Base-by-base conservation (phyloP, 331 rosid genomes). In the Prunus yedoensis region DNA sequence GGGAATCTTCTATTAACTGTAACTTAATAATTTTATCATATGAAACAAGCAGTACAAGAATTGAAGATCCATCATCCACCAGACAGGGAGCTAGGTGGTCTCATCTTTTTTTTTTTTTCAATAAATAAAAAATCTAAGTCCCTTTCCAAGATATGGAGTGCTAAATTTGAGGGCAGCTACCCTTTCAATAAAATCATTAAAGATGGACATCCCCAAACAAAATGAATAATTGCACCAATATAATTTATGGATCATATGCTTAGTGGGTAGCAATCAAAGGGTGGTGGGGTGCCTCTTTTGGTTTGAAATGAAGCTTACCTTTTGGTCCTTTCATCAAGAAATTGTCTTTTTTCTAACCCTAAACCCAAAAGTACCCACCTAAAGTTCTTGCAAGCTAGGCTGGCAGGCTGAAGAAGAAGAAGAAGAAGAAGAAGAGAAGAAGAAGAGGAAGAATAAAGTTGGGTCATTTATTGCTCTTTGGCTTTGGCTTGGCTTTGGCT, bases 161-260 rank as follows among this genome's bases (percentile, higher is more conserved):
- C 77, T 35, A 81, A 68, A 74, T 68, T 76, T 70, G 51, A 66
- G 83, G 79, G 76, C 72, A 79, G 49, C 52, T 78, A 71, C 62
- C 82, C n/a, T 72, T 72, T 66, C 78, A 84, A 73, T 49, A 58
- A 53, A 80, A 68, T 75, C 68, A 80, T 76, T 32, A 62, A 28
- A 78, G 71, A 81, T 70, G 83, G 46, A 73, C 74, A 63, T 46
- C 62, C 45, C 51, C 21, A 66, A 82, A 76, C 70, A 80, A 80
- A 82, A 20, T 81, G 78, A 88, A 87, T 91, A 85, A 87, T 89
- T 88, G 96, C 61, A 85, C 83, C 69, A 74, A 76, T 85, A 68
- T 77, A 66, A 78, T 78, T 79, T 28, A 86, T 82, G 93, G 84
- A 88, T 85, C 79, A 82, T 57, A 81, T 54, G 80, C 63, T 75